Evolutionary conservation across 2,329 filamentous ascomycete genomes (phyloP).

Genomic region (Fusarium mexicanum): DNA sequence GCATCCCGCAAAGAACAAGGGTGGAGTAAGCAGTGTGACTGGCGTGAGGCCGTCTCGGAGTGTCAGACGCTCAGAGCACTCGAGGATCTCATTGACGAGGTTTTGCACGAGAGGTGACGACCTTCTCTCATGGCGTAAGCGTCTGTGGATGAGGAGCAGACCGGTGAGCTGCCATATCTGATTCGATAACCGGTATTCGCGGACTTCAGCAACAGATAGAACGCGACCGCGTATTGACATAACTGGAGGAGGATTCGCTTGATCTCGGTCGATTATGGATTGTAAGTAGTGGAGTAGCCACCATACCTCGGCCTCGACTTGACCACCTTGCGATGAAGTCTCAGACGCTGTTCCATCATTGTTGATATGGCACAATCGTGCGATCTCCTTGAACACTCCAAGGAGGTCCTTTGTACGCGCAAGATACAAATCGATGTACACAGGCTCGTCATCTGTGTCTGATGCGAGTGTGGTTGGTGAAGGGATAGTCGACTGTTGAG

Average conservation of each 20-base stretch:
- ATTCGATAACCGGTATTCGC: constrained; percentile 28
- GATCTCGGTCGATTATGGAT: constrained; percentile 21
- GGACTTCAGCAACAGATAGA: constrained; percentile 15
- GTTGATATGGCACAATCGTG: neutral
- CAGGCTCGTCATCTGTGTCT: constrained; percentile 4
- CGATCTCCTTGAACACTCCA: constrained; percentile 30
- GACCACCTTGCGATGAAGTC: neutral
- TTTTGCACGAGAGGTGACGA: constrained; percentile 14
- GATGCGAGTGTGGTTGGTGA: constrained; percentile 23
- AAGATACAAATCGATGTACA: constrained; percentile 35
- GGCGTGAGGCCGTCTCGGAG: constrained; percentile 28
- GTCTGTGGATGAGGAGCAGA: constrained; percentile 25
- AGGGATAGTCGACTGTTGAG: constrained; percentile 17
- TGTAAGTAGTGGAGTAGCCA: constrained; percentile 25
- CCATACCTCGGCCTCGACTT: constrained; percentile 2
- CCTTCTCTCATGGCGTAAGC: constrained; percentile 12
- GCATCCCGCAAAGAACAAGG: constrained; percentile 27
- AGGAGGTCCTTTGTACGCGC: constrained; percentile 23
- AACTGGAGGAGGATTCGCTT: constrained; percentile 15
- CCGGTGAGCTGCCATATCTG: constrained; percentile 32
- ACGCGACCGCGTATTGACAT: constrained; percentile 17
- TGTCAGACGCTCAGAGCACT: constrained; percentile 15
- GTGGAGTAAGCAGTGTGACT: constrained; percentile 22
- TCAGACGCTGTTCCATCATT: neutral
- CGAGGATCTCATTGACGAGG: constrained; percentile 11